These are phyloP conservation scores for Orbilia javanica DNA, from an alignment of 2,329 filamentous ascomycete genomes.

Conservation along the genomic window DNA sequence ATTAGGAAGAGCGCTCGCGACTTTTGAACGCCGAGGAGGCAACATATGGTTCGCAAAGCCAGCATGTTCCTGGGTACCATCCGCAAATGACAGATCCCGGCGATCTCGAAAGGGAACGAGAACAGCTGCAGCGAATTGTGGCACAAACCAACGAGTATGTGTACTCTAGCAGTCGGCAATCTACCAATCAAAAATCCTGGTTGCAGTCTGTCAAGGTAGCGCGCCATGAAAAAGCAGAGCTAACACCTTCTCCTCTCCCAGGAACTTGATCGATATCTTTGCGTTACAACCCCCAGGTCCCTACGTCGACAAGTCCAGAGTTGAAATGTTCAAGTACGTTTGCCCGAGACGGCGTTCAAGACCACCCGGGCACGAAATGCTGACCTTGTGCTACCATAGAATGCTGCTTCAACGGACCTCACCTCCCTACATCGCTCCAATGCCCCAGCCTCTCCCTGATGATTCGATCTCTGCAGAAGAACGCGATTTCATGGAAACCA, in stretches of 20 bases:
- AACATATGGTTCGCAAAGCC: conserved; percentile 56
- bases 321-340: conserved; percentile 57
- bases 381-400: conserved; percentile 32
- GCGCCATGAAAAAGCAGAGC: conserved; percentile 7
- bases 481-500: conserved; percentile 56
- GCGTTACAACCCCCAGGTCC: conserved; percentile 42
- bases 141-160: conserved; percentile 59
- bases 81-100: conserved; percentile 58
- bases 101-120: conserved; percentile 58
- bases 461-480: conserved; percentile 58
- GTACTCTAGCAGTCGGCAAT: conserved; percentile 32
- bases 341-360: not conserved
- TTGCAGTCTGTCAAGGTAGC: conserved; percentile 13
- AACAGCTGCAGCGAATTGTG: conserved; percentile 57
- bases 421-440: conserved; percentile 50
- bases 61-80: conserved; percentile 56
- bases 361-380: not conserved
- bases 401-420: conserved; percentile 53
- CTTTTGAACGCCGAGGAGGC: conserved; percentile 56
- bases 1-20: conserved; percentile 57
- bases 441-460: conserved; percentile 55
- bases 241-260: conserved; percentile 15
- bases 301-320: conserved; percentile 54
- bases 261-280: conserved; percentile 58
- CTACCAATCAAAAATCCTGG: conserved; percentile 26